phyloP scores from a whole-genome alignment of 2,329 filamentous ascomycete genomes.

The Fusarium tuaranense region DNA sequence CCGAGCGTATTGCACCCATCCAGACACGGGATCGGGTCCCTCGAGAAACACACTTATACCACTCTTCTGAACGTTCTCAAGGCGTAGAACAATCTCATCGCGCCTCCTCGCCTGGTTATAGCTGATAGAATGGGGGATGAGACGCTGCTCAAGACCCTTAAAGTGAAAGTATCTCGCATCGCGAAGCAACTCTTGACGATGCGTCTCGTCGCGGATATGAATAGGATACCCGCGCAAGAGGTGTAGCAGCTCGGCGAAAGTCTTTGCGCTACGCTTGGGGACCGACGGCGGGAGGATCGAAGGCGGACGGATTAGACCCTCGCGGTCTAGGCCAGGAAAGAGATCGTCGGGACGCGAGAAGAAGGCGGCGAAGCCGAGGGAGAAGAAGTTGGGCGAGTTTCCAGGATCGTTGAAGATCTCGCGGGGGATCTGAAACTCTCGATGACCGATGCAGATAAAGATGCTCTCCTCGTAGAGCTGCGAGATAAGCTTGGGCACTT shows the following conservation, averaged over 20 bases:
- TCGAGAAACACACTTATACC: conserved; percentile 75
- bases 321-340: conserved; percentile 86
- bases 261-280: conserved; percentile 83
- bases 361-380: conserved; percentile 88
- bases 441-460: conserved; percentile 89
- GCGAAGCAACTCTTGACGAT: conserved; percentile 81
- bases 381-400: conserved; percentile 96
- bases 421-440: conserved; percentile 89
- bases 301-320: conserved; percentile 84
- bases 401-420: conserved; percentile 88
- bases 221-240: conserved; percentile 87
- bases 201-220: conserved; percentile 78
- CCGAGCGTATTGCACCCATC: conserved; percentile 82
- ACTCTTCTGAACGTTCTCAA: conserved; percentile 91
- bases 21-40: conserved; percentile 45
- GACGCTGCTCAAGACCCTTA: conserved; percentile 87
- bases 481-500: conserved; percentile 88
- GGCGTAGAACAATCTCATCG: conserved; percentile 80
- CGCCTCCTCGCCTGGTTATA: conserved; percentile 78
- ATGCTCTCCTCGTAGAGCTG: conserved; percentile 93
- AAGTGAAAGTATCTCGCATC: conserved; percentile 96
- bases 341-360: conserved; percentile 83
- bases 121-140: conserved; percentile 81
- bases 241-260: conserved; percentile 85
- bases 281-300: conserved; percentile 86